Evolutionary conservation across 306 rosid species (phyloP), one percentile per base, ranked within the genome.

Genomic region (Acacia crassicarpa): DNA sequence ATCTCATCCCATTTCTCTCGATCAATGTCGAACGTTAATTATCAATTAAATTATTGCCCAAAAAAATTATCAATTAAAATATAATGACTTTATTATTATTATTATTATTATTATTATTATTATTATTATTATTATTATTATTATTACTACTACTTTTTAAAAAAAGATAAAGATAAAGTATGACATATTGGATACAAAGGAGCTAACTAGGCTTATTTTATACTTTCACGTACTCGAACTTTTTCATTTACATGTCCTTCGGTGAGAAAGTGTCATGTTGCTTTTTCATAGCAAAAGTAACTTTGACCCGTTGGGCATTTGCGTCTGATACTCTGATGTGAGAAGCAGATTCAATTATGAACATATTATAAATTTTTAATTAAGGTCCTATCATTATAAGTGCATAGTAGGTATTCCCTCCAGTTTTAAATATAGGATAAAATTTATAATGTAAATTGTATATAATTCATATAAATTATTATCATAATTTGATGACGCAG

Each of bases 231-330:
- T 46, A 46, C 4, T 6, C 4, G 25, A 56, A 14, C 75, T 77
- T 82, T 77, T 66, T 74, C 69, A 73, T 71, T 62, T 62, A 15
- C 70, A 23, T 20, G 44, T 70, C 25, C 65, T 58, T 68, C 71
- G 43, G 7, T 19, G 77, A 70, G 35, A 83, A 77, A 83, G 71
- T 41, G 11, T 72, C 23, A 2, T 11, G 51, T 62, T 59, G 58
- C 82, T 61, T 83, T 83, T 77, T 15, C 44, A 12, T 53, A 12
- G 79, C 66, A 77, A 70, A 30, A 17, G 9, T 33, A 70, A 72
- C 70, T 77, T 59, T 78, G 79, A 78, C 86, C 32, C 40, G 27
- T 12, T 72, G 3, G 25, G 25, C 53, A 48, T 14, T 48, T 41
- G 30, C 25, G 70, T 59, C 22, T 11, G n/a, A 22, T 45, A 44